Conservation (phyloP, 805 yeast species). For the Cyberlindnera euphorbiae region DNA sequence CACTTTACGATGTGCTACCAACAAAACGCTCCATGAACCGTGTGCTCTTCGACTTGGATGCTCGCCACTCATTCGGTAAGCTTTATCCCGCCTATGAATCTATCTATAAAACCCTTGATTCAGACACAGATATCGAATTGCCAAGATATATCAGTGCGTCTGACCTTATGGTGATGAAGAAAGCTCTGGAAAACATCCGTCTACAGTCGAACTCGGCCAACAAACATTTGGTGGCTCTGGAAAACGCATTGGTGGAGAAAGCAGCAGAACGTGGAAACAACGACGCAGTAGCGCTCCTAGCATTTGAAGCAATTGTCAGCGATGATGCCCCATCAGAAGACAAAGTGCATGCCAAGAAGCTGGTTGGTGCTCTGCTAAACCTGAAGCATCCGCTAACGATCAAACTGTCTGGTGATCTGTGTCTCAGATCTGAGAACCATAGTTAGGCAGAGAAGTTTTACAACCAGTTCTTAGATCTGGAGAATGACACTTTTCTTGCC, state of each 20-base stretch:
- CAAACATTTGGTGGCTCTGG: constrained; percentile 52
- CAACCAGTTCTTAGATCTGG: constrained; percentile 49
- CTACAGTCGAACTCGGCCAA: constrained; percentile 56
- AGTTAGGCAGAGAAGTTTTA: constrained; percentile 59
- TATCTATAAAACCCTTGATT: constrained; percentile 44
- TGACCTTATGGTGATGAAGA: constrained; percentile 66
- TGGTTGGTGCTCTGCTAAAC: constrained; percentile 53
- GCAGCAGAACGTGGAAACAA: constrained; percentile 82
- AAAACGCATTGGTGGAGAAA: constrained; percentile 67
- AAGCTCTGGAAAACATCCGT: constrained; percentile 58
- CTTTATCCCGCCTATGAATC: constrained; percentile 48
- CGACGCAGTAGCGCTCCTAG: constrained; percentile 72
- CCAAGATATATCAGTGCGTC: constrained; percentile 47
- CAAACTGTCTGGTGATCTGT: constrained; percentile 76
- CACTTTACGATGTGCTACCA: constrained; percentile 49
- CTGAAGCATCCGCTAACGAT: constrained; percentile 67
- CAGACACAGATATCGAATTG: constrained; percentile 19
- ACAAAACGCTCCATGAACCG: constrained; percentile 50
- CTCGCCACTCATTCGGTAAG: constrained; percentile 48
- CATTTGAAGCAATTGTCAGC: constrained; percentile 56
- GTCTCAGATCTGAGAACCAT: constrained; percentile 44
- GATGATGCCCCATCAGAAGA: constrained; percentile 44
- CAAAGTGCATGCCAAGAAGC: constrained; percentile 52
- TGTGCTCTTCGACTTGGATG: constrained; percentile 62
- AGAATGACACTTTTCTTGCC: constrained; percentile 52